Percentiles rank a stretch among this genome's conserved stretches.
Conservation (phyloP, 2,329 filamentous ascomycete species). For the Microsporum audouinii region DNA sequence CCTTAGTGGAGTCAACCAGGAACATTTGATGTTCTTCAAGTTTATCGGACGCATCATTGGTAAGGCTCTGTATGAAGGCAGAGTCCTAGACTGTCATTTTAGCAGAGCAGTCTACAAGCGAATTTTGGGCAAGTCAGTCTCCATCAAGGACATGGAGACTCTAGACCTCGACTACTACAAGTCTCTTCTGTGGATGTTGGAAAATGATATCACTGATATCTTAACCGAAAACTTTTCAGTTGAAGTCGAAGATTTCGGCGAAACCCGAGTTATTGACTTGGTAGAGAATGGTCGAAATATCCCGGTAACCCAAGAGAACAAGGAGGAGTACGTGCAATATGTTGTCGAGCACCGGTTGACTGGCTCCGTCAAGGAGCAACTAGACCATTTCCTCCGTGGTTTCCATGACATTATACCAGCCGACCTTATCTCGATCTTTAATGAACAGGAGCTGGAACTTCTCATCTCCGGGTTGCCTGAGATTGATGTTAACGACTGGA, state of each 20-base stretch:
- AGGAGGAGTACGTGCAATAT: conserved; percentile 89
- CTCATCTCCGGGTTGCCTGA: conserved; percentile 94
- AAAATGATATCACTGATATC: conserved; percentile 96
- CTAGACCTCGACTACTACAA: conserved; percentile 99
- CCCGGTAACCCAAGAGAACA: conserved; percentile 92
- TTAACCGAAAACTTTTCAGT: conserved; percentile 94
- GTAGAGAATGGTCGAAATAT: conserved; percentile 81
- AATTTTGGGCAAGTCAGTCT: conserved; percentile 87
- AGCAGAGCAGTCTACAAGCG: conserved; percentile 97
- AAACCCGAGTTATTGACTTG: conserved; percentile 75
- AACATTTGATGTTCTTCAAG: conserved; percentile 97
- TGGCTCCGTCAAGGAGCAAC: conserved; percentile 84
- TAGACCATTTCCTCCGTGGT: conserved; percentile 83
- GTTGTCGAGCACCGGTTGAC: conserved; percentile 91
- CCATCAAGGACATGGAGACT: conserved; percentile 98
- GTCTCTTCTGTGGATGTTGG: conserved; percentile 93
- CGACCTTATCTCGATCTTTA: conserved; percentile 92
- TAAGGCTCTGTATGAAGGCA: conserved; percentile 92
- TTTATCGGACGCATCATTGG: conserved; percentile 98
- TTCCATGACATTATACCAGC: conserved; percentile 98
- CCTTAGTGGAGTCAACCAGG: conserved; percentile 82
- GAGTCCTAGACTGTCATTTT: conserved; percentile 95
- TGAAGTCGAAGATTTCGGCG: conserved; percentile 88
- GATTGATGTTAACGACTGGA: conserved; percentile 98
- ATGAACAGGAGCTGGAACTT: conserved; percentile 92